Evolutionary conservation across 2,329 filamentous ascomycete genomes (phyloP), one percentile per base, ranked within the genome.

Genomic region (Apiospora marii): DNA sequence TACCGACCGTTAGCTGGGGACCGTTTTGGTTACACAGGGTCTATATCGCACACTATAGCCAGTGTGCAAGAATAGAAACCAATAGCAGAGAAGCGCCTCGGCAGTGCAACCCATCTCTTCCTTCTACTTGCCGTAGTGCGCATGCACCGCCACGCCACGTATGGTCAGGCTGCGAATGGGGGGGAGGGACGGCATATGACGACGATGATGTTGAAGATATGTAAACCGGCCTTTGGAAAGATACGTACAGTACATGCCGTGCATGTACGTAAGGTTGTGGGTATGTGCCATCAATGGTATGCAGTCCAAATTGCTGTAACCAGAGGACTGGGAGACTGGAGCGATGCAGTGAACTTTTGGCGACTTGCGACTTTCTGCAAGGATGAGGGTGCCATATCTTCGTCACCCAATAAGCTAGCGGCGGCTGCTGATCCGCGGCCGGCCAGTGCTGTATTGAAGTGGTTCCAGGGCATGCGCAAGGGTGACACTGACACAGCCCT

Each of bases 381-480:
- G 53, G 53, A 19, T 61, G 16, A 2, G 53, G 53, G 16, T 61
- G 27, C 27, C 30, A 37, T 37, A 37, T 3, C 30, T 61, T 61
- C 22, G 58, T 22, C 34, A 22, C 30, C 58, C 58, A 64, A 64
- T 64, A 4, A 64, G 3, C 58, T 41, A 64, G 19, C 34, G 58
- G 58, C 58, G 58, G 58, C 34, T 64, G 58, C 58, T 64, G 58
- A 64, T 64, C 58, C 58, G 58, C 58, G 34, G 22, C 58, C 19
- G 13, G 49, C 24, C 37, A 41, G 37, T 41, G 37, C 37, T 41
- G 37, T 41, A 41, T 41, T 30, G 24, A 58, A 19, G 19, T 41
- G 58, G 58, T 58, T 30, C 51, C 53, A 8, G 27, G 27, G 16
- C 30, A 61, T 58, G 27, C 34, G 34, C 58, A 41, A 34, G 58